Conservation (phyloP, 2,329 filamentous ascomycete species). For the Phyllosticta paracitricarpa region DNA sequence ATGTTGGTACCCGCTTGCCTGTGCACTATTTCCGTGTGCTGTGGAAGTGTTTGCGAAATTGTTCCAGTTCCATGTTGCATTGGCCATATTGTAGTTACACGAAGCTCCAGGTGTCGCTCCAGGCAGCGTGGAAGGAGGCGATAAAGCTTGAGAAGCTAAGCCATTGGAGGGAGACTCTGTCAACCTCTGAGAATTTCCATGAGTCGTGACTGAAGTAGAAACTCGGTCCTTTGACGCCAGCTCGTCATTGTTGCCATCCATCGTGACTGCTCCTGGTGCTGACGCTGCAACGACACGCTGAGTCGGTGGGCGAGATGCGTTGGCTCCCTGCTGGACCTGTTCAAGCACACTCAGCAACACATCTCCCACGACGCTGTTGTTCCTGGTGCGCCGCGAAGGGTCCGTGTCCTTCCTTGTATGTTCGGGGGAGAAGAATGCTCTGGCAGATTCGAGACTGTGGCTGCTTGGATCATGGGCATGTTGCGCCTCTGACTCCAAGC, state of each 20-base stretch:
- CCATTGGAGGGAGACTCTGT: background rate
- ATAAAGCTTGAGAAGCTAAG: background rate
- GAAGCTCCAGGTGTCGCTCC: background rate
- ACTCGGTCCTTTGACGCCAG: background rate
- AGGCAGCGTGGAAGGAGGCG: background rate
- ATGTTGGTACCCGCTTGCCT: background rate
- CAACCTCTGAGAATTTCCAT: background rate
- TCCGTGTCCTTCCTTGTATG: background rate
- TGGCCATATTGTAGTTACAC: background rate
- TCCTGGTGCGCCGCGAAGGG: background rate
- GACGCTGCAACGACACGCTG: background rate
- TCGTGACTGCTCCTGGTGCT: background rate
- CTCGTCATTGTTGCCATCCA: background rate
- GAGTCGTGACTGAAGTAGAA: background rate
- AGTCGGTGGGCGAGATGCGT: background rate
- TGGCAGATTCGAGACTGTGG: background rate
- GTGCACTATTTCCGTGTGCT: background rate
- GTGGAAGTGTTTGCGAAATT: background rate
- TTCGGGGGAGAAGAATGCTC: background rate
- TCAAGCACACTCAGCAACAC: constrained; percentile 7
- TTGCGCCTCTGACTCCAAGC: background rate
- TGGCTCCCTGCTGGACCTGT: background rate
- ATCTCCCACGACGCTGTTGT: constrained; percentile 8
- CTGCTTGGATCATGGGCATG: background rate
- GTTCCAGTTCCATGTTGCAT: constrained; percentile 6